These are phyloP conservation scores for Xerocomellus amylosporus DNA, from an alignment of 768 basidiomycete genomes.

Conservation along the genomic window DNA sequence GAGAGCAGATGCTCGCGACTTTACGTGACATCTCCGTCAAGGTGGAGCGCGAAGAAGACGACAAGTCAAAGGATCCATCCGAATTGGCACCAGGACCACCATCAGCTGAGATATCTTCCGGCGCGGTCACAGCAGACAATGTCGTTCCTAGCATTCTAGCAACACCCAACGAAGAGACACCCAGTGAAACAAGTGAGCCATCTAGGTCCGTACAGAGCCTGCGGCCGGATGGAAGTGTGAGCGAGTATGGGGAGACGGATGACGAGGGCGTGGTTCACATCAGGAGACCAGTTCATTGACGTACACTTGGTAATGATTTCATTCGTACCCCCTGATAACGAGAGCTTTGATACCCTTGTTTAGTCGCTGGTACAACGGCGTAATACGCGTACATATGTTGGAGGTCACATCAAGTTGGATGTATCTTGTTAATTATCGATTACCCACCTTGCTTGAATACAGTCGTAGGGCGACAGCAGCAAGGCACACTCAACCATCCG, in stretches of 20 bases:
- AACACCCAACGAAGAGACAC: slow-evolving; percentile 25
- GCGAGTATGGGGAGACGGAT: slow-evolving; percentile 75
- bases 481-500: too few species aligned
- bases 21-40: slow-evolving; percentile 74
- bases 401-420: slow-evolving; percentile 1
- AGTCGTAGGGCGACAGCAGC: too few species aligned
- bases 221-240: slow-evolving; percentile 53
- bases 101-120: slow-evolving; percentile 3
- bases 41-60: slow-evolving; percentile 32
- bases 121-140: slow-evolving; percentile 21
- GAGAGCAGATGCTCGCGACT: slow-evolving; percentile 73
- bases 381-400: slow-evolving; percentile 16
- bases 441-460: neutral
- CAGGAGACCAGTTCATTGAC: slow-evolving; percentile 47
- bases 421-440: slow-evolving; percentile 1
- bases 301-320: slow-evolving; percentile 1
- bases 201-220: slow-evolving; percentile 34
- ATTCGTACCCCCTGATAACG: slow-evolving; percentile 3
- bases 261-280: slow-evolving; percentile 84
- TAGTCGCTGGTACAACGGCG: slow-evolving; percentile 5
- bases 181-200: slow-evolving; percentile 26
- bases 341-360: slow-evolving; percentile 26
- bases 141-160: slow-evolving; percentile 30
- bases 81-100: slow-evolving; percentile 25
- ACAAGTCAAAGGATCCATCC: slow-evolving; percentile 10